phyloP scores from a whole-genome alignment of 2,329 filamentous ascomycete genomes.

The Hypoxylon sp. region DNA sequence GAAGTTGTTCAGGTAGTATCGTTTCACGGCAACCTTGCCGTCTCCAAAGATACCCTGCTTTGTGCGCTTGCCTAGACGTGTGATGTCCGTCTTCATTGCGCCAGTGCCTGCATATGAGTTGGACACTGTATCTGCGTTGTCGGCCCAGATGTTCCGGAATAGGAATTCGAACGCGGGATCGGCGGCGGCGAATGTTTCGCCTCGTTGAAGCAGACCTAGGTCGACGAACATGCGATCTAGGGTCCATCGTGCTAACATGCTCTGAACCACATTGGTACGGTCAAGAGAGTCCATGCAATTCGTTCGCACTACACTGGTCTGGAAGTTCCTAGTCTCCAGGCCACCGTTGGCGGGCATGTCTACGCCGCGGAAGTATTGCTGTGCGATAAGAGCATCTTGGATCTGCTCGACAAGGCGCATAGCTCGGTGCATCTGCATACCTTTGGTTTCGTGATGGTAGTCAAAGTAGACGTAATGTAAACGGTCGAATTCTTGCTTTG shows the following conservation, averaged over 20 bases:
- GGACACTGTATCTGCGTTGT: slow-evolving; percentile 96
- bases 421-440: slow-evolving; percentile 90
- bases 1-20: slow-evolving; percentile 96
- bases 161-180: slow-evolving; percentile 85
- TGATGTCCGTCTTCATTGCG: slow-evolving; percentile 97
- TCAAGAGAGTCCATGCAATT: slow-evolving; percentile 99
- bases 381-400: slow-evolving; percentile 75
- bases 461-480: slow-evolving; percentile 98
- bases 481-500: slow-evolving; percentile 73
- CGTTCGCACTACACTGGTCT: slow-evolving; percentile 91
- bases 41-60: slow-evolving; percentile 86
- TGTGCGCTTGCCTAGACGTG: slow-evolving; percentile 89
- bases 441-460: slow-evolving; percentile 97
- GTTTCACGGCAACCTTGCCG: slow-evolving; percentile 83
- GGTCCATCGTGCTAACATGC: slow-evolving; percentile 91
- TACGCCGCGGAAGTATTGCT: slow-evolving; percentile 92
- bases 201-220: slow-evolving; percentile 77
- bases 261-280: slow-evolving; percentile 96
- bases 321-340: slow-evolving; percentile 80
- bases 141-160: slow-evolving; percentile 98
- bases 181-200: slow-evolving; percentile 78
- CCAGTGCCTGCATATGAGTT: slow-evolving; percentile 94
- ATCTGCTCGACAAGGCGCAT: slow-evolving; percentile 86
- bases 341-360: slow-evolving; percentile 81
- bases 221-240: slow-evolving; percentile 90